phyloP scores from a whole-genome alignment of 1,284 basidiomycete genomes.

The Ganoderma lucidum region DNA sequence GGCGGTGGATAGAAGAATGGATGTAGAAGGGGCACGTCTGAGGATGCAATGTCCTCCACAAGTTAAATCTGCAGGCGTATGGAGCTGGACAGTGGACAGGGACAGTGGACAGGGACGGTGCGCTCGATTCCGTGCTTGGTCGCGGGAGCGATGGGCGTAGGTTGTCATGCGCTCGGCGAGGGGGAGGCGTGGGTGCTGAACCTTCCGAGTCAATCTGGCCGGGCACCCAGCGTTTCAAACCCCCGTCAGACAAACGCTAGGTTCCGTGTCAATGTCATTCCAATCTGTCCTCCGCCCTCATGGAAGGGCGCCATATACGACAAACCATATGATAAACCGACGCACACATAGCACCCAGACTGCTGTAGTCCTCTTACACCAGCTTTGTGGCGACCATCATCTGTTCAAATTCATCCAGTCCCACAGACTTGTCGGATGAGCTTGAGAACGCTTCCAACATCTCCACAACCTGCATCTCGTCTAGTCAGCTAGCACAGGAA shows the following conservation, averaged over 20 bases:
- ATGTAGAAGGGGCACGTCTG: background rate
- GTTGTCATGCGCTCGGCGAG: background rate
- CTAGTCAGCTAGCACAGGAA: background rate
- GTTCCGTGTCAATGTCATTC: background rate
- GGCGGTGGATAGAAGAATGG: background rate
- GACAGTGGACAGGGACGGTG: background rate
- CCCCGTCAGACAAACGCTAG: background rate
- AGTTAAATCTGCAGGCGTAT: background rate
- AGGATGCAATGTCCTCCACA: background rate
- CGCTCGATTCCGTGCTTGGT: background rate
- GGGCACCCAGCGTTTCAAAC: background rate
- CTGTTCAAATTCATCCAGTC: constrained; percentile 69
- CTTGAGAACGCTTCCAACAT: constrained; percentile 79
- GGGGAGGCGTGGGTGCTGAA: constrained; percentile 1
- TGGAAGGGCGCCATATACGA: background rate
- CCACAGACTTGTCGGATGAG: constrained; percentile 69
- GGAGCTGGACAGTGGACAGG: no score
- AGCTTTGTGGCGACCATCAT: constrained; percentile 73
- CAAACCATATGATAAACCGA: background rate
- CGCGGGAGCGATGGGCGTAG: background rate
- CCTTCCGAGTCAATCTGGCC: background rate
- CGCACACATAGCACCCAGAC: background rate
- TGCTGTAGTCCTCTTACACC: constrained; percentile 32
- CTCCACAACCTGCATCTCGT: constrained; percentile 63
- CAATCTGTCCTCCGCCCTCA: background rate